These are phyloP conservation scores for Theobroma cacao DNA, from an alignment of 345 rosid species.

Conservation along the genomic window DNA sequence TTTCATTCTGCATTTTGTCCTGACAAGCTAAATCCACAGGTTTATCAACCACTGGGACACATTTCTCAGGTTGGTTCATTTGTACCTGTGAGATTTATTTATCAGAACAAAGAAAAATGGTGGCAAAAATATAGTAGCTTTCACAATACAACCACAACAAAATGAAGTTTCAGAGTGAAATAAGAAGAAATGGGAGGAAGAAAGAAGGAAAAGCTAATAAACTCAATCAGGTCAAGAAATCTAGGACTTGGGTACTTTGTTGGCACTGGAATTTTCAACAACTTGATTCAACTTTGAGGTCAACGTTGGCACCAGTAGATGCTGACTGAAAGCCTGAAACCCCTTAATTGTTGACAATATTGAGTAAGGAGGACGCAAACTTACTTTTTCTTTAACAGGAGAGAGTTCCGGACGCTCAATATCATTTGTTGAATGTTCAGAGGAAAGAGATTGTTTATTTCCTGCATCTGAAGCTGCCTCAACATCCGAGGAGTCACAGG, in stretches of 20 bases:
- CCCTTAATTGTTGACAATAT: background rate
- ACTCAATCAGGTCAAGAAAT: background rate
- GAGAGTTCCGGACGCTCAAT: conserved; percentile 24
- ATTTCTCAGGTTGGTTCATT: conserved; percentile 20
- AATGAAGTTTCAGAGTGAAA: background rate
- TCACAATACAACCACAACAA: background rate
- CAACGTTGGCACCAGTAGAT: background rate
- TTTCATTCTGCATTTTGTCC: conserved; percentile 36
- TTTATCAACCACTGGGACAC: conserved; percentile 37
- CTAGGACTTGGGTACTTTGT: background rate
- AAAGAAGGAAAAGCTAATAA: background rate
- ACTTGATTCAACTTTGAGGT: background rate
- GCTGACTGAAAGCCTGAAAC: background rate
- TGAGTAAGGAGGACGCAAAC: conserved; percentile 7
- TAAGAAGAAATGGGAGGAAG: background rate
- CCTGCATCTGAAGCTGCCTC: conserved; percentile 27
- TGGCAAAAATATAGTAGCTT: background rate
- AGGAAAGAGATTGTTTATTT: conserved; percentile 1
- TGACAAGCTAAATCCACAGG: conserved; percentile 37
- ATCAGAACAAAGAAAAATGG: background rate
- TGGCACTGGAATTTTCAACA: background rate
- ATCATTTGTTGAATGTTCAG: conserved; percentile 9
- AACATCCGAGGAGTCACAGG: conserved; percentile 29
- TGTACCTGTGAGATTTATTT: conserved; percentile 6
- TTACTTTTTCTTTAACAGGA: conserved; percentile 40